phyloP scores from a whole-genome alignment of 1,284 basidiomycete species.

The Rhodotorula sp. region DNA sequence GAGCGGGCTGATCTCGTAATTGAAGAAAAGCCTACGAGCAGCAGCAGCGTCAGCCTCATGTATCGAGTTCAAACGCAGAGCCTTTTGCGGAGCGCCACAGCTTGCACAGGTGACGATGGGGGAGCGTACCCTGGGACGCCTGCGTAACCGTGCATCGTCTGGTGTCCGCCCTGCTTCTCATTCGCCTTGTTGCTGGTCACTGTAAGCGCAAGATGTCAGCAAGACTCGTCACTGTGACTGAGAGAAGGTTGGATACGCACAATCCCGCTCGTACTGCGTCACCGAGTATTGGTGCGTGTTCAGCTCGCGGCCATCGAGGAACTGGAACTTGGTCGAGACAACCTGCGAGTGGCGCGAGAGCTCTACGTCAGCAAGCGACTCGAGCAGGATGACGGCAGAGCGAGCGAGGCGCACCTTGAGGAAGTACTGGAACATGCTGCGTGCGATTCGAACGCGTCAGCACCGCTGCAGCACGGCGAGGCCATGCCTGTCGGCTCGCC shows the following conservation, averaged over 20 bases:
- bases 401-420: constrained; percentile 60
- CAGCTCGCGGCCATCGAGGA: constrained; percentile 63
- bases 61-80: too few relatives aligned
- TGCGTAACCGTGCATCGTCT: constrained; percentile 71
- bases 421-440: constrained; percentile 64
- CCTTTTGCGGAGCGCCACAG: not conserved
- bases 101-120: not conserved
- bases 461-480: constrained; percentile 4
- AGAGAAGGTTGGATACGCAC: constrained; percentile 47
- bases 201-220: not conserved
- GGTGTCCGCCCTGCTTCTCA: constrained; percentile 45
- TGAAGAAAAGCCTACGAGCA: constrained; percentile 66
- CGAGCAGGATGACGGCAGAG: too few relatives aligned
- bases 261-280: constrained; percentile 92
- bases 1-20: constrained; percentile 97
- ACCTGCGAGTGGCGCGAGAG: constrained; percentile 52
- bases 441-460: constrained; percentile 2
- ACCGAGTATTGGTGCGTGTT: constrained; percentile 65
- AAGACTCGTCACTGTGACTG: not conserved
- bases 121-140: constrained; percentile 55
- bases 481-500: constrained; percentile 13
- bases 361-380: not conserved
- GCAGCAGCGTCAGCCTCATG: too few relatives aligned
- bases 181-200: constrained; percentile 37
- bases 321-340: constrained; percentile 85